A percentile compares a stretch with the other conserved stretches of the same genome.
Conservation (phyloP, 768 basidiomycete species). For the Pleurotus djamor region DNA sequence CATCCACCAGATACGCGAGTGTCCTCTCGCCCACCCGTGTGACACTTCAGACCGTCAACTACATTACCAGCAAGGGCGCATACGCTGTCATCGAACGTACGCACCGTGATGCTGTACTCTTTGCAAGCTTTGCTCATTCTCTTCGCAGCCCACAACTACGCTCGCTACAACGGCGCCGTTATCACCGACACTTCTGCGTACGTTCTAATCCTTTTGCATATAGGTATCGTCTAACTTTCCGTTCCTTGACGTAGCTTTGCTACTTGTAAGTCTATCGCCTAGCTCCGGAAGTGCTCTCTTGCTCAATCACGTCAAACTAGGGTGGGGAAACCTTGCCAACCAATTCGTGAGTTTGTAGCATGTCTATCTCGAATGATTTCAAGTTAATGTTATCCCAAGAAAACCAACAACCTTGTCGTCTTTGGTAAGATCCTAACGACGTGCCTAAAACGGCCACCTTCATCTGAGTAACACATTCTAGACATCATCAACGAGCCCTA, state of each 20-base stretch:
- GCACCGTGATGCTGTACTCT: slow-evolving; percentile 7
- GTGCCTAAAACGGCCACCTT: neutral
- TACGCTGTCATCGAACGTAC: slow-evolving; percentile 55
- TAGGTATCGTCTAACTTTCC: neutral
- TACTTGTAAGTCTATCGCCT: slow-evolving; percentile 32
- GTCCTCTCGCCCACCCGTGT: neutral
- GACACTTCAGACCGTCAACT: slow-evolving; percentile 44
- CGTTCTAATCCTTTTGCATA: slow-evolving; percentile 15
- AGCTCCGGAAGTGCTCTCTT: neutral
- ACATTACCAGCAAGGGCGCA: slow-evolving; percentile 61
- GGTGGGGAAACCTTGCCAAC: slow-evolving; percentile 56
- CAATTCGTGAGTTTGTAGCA: slow-evolving; percentile 42
- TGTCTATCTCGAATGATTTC: neutral
- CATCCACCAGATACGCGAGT: neutral
- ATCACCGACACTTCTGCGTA: slow-evolving; percentile 49
- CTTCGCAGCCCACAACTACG: slow-evolving; percentile 52
- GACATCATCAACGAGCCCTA: slow-evolving; percentile 69
- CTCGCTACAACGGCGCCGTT: slow-evolving; percentile 52
- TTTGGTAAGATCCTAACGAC: slow-evolving; percentile 35
- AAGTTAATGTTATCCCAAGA: slow-evolving; percentile 18
- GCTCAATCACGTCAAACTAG: slow-evolving; percentile 18
- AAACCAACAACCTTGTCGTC: slow-evolving; percentile 50
- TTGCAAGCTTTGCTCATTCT: neutral
- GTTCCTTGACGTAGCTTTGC: slow-evolving; percentile 34
- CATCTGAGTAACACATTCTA: slow-evolving; percentile 9